Evolutionary conservation across 257 asterid species (phyloP), one percentile per base, ranked within the genome.

Genomic region (Nicotiana paniculata): DNA sequence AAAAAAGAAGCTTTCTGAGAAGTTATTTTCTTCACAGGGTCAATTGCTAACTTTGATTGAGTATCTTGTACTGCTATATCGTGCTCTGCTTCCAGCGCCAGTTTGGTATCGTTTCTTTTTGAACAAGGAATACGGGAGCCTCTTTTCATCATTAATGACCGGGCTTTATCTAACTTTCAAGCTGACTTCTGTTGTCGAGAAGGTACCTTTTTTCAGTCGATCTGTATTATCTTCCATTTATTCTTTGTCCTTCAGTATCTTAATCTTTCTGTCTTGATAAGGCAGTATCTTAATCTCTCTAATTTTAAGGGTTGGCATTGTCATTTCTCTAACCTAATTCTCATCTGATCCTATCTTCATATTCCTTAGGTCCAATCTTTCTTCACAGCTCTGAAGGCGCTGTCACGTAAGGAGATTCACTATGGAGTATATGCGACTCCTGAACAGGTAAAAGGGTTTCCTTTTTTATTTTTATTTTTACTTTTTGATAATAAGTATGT

Each of bases 101-200:
- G 98, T 95, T 78, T 95, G 98, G 98, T 95, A 95, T 81, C 91
- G 98, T 81, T 95, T 95, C 93, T 93, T 93, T 79, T 81, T 95
- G 89, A 95, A 95, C 91, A 95, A 93, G 87, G 98, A 93, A 77
- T 95, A 93, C 66, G 98, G 98, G 81, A 93, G 96, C 85, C 95
- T 95, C 80, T 95, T 95, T 85, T 95, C 98, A 39, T 91, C 98
- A 59, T 89, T 95, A 39, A 90, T 90, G 87, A 95, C 98, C 8
- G 98, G 98, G 83, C 85, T 95, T 79, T 95, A 95, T 86, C 83
- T 93, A 81, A 95, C 98, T 63, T 93, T 95, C 89, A 95, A 95
- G 90, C 96, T 95, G 81, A 95, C 98, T 30, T 95, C 98, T 81
- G 89, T 95, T 62, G 96, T 95, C 53, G 98, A 95, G 90, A 95